phyloP scores from a whole-genome alignment of 805 yeast species.

The Ogataea parapolymorpha region DNA sequence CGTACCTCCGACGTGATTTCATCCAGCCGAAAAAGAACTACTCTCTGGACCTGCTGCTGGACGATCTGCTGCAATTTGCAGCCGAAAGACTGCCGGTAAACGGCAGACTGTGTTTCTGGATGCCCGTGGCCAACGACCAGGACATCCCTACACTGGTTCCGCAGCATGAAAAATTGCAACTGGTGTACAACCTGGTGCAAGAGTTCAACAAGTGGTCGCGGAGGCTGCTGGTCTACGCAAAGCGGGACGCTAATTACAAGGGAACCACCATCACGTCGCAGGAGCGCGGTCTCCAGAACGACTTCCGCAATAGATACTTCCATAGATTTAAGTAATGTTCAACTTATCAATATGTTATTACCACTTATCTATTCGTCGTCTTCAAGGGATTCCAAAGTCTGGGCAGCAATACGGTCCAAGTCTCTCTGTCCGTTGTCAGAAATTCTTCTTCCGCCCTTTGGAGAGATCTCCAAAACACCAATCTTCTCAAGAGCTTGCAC shows the following conservation, averaged over 20 bases:
- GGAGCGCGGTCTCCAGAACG: slow-evolving; percentile 45
- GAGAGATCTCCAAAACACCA: slow-evolving; percentile 93
- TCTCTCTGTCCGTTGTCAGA: slow-evolving; percentile 99
- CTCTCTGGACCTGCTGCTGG: slow-evolving; percentile 69
- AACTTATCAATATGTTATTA: slow-evolving; percentile 14
- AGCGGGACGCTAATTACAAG: slow-evolving; percentile 48
- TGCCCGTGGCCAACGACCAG: slow-evolving; percentile 95
- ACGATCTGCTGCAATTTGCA: slow-evolving; percentile 73
- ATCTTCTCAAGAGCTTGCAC: slow-evolving; percentile 97
- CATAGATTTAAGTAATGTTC: slow-evolving; percentile 43
- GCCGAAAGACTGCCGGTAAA: slow-evolving; percentile 64
- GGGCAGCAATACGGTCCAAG: slow-evolving; percentile 99
- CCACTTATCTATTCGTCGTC: slow-evolving; percentile 37
- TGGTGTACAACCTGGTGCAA: slow-evolving; percentile 75
- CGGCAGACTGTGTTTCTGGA: slow-evolving; percentile 92
- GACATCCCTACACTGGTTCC: slow-evolving; percentile 60
- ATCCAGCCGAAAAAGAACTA: slow-evolving; percentile 92
- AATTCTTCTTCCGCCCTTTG: slow-evolving; percentile 99
- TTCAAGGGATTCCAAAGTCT: slow-evolving; percentile 91
- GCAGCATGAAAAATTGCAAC: slow-evolving; percentile 66
- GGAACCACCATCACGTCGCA: slow-evolving; percentile 45
- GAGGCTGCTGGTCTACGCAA: slow-evolving; percentile 74
- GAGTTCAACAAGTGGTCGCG: slow-evolving; percentile 93
- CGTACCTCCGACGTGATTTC: slow-evolving; percentile 75
- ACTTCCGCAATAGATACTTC: slow-evolving; percentile 78